These are phyloP conservation scores for Hypoxylon sp. DNA, from an alignment of 2,329 filamentous ascomycete species.

Conservation along the genomic window DNA sequence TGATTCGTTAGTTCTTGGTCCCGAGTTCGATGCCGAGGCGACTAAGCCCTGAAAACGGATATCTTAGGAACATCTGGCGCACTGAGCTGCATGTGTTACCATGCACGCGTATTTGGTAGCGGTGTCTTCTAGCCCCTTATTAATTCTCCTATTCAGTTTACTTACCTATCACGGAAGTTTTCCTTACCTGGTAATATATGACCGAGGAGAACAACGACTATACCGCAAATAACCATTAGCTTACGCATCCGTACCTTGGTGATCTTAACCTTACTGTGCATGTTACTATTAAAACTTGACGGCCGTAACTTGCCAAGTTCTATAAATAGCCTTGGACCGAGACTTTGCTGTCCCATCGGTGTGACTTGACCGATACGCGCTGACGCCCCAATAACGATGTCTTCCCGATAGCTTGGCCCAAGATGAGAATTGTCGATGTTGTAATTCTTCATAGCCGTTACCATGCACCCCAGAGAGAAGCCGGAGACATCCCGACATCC, in stretches of 20 bases:
- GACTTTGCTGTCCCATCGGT: background rate
- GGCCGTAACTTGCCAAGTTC: background rate
- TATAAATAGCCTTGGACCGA: background rate
- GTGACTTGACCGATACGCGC: background rate
- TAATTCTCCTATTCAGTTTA: background rate
- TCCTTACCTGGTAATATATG: background rate
- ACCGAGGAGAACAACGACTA: background rate
- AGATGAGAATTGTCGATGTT: background rate
- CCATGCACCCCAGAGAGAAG: background rate
- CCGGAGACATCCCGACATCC: background rate
- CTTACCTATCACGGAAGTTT: background rate
- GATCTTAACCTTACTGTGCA: background rate
- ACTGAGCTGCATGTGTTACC: background rate
- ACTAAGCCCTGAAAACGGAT: background rate
- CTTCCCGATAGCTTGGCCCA: background rate
- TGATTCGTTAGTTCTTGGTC: background rate
- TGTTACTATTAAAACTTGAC: background rate
- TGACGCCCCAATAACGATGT: background rate
- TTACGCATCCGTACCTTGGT: background rate
- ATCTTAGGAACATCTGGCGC: background rate
- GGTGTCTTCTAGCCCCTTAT: background rate
- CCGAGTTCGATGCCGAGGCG: background rate
- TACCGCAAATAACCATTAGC: background rate
- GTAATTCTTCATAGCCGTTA: background rate
- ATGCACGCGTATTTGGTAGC: background rate